phyloP scores from a whole-genome alignment of 2,329 filamentous ascomycete genomes.

The Aspergillus versicolor region DNA sequence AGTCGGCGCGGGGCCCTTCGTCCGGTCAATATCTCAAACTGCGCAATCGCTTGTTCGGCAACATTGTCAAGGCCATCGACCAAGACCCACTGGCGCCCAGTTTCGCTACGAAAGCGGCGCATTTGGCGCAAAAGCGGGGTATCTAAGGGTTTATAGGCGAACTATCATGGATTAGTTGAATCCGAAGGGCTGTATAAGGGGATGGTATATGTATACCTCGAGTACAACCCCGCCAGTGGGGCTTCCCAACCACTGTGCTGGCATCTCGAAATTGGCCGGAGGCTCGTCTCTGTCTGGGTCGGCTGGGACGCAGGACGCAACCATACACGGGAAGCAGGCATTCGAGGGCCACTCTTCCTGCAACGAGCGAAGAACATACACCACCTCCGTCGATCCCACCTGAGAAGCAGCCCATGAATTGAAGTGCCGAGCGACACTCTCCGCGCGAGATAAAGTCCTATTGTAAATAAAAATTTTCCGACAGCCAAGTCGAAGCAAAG shows the following conservation, averaged over 20 bases:
- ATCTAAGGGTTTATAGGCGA: constrained; percentile 69
- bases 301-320: constrained; percentile 74
- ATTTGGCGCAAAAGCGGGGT: constrained; percentile 71
- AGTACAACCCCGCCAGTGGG: constrained; percentile 73
- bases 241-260: constrained; percentile 67
- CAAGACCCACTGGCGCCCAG: constrained; percentile 60
- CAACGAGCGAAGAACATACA: constrained; percentile 57
- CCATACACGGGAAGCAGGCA: constrained; percentile 67
- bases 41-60: constrained; percentile 76
- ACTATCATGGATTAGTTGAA: constrained; percentile 17
- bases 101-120: constrained; percentile 58
- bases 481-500: constrained; percentile 74
- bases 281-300: constrained; percentile 63
- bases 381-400: constrained; percentile 37
- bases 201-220: constrained; percentile 50
- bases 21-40: constrained; percentile 79
- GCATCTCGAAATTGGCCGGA: constrained; percentile 69
- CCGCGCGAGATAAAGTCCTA: constrained; percentile 65
- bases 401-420: constrained; percentile 50
- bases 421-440: constrained; percentile 68
- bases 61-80: constrained; percentile 74
- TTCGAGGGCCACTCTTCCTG: constrained; percentile 64
- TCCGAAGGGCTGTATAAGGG: constrained; percentile 6
- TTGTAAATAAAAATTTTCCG: constrained; percentile 75
- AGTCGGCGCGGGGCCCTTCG: constrained; percentile 67